A percentile compares a stretch with the other conserved stretches of the same genome.
Conservation (phyloP, 2,329 filamentous ascomycete genomes). For the Claviceps sp. region DNA sequence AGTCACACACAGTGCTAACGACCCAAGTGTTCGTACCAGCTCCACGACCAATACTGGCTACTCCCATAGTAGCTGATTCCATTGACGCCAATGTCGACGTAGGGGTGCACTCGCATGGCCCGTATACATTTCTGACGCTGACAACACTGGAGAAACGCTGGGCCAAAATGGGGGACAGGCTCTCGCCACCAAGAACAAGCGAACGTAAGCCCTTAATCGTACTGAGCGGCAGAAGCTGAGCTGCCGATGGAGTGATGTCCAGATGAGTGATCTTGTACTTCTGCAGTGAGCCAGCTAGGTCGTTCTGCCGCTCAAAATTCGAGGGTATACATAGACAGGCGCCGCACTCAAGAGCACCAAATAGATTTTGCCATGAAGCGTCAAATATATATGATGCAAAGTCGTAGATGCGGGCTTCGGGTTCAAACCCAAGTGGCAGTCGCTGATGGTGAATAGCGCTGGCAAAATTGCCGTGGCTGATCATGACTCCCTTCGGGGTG, state of each 20-base stretch:
- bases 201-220: background rate
- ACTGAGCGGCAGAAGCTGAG: background rate
- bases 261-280: background rate
- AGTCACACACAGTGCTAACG: constrained; percentile 8
- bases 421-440: background rate
- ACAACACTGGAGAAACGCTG: background rate
- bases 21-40: constrained; percentile 10
- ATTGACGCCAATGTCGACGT: background rate
- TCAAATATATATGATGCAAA: constrained; percentile 8
- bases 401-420: constrained; percentile 4
- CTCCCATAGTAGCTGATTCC: background rate
- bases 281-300: constrained; percentile 1
- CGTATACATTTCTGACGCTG: constrained; percentile 2
- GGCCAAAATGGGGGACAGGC: background rate
- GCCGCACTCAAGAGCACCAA: constrained; percentile 3
- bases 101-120: constrained; percentile 4
- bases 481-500: constrained; percentile 10
- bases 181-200: constrained; percentile 2
- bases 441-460: constrained; percentile 3
- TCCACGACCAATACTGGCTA: background rate
- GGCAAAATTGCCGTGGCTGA: constrained; percentile 6
- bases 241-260: constrained; percentile 3
- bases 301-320: background rate
- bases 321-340: constrained; percentile 6
- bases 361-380: constrained; percentile 1